These are phyloP conservation scores for Aspergillus phoenicis DNA, from an alignment of 2,329 filamentous ascomycete genomes.

Conservation along the genomic window DNA sequence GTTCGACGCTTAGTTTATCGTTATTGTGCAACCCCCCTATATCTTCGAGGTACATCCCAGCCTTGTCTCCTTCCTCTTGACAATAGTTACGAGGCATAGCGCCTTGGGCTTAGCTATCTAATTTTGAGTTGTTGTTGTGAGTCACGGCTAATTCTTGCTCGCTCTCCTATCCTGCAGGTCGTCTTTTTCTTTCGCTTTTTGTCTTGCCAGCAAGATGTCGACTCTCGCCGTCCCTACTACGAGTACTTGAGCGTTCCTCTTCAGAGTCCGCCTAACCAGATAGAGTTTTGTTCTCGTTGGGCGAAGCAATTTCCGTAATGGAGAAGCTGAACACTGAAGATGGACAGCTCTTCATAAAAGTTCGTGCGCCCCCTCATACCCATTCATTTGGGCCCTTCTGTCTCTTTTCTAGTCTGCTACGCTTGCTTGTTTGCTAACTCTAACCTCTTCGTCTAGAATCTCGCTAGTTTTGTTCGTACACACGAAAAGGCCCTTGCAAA, in stretches of 20 bases:
- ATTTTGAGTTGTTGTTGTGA: not conserved
- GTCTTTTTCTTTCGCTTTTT: constrained; percentile 16
- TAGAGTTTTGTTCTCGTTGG: constrained; percentile 28
- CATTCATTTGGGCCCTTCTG: no score
- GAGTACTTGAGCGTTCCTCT: constrained; percentile 39
- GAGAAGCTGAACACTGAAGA: constrained; percentile 54
- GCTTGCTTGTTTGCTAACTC: constrained; percentile 12
- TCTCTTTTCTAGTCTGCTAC: not conserved
- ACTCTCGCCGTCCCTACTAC: constrained; percentile 28
- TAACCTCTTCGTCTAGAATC: constrained; percentile 63
- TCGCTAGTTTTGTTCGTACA: constrained; percentile 92
- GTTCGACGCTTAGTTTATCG: constrained; percentile 14
- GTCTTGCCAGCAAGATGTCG: constrained; percentile 38
- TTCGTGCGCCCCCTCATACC: constrained; percentile 25
- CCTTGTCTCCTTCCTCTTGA: not conserved
- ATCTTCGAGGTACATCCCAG: constrained; percentile 9
- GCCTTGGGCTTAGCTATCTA: not conserved
- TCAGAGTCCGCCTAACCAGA: constrained; percentile 39
- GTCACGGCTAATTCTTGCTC: constrained; percentile 13
- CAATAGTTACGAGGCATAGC: not conserved
- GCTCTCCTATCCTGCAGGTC: constrained; percentile 21
- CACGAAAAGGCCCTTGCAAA: constrained; percentile 98
- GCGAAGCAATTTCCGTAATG: constrained; percentile 41
- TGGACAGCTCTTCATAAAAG: constrained; percentile 54
- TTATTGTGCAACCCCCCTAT: constrained; percentile 6